Evolutionary conservation across 2,329 filamentous ascomycete genomes (phyloP).

Genomic region (Grosmannia huntii): DNA sequence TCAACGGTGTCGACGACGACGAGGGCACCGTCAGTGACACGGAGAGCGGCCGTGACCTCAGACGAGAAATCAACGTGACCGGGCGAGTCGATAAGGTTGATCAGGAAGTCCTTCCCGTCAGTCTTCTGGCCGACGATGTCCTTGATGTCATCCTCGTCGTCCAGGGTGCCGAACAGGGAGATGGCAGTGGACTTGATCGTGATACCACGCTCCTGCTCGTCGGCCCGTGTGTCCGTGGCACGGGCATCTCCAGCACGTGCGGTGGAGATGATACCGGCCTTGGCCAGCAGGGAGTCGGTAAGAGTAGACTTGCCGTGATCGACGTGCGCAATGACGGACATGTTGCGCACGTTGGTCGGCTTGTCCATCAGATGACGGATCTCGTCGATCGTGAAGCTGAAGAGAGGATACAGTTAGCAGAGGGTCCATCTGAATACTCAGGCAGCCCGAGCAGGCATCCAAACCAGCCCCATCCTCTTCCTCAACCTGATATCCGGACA

Average conservation of each 20-base stretch:
- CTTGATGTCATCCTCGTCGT: conserved; percentile 77
- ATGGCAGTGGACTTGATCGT: conserved; percentile 99
- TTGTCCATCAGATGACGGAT: conserved; percentile 69
- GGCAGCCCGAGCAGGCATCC: background rate
- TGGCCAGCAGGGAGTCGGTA: conserved; percentile 97
- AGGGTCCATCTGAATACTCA: background rate
- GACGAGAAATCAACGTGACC: conserved; percentile 99
- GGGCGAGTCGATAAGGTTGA: conserved; percentile 99
- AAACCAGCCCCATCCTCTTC: background rate
- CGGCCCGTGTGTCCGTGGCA: conserved; percentile 91
- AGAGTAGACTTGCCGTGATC: conserved; percentile 99
- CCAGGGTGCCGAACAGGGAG: conserved; percentile 83
- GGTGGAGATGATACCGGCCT: conserved; percentile 98
- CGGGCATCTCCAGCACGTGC: conserved; percentile 92
- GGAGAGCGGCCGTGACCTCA: conserved; percentile 96
- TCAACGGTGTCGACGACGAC: conserved; percentile 99
- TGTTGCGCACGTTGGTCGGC: conserved; percentile 42
- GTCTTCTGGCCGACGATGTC: conserved; percentile 83
- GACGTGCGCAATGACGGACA: conserved; percentile 98
- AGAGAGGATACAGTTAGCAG: conserved; percentile 29
- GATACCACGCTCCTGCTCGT: conserved; percentile 99
- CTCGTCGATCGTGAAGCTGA: conserved; percentile 96
- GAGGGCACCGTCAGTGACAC: conserved; percentile 98
- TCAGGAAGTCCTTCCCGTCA: conserved; percentile 92
- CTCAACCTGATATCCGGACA: background rate